Conservation (phyloP, 2,329 filamentous ascomycete genomes). For the Fusarium sublunatum region DNA sequence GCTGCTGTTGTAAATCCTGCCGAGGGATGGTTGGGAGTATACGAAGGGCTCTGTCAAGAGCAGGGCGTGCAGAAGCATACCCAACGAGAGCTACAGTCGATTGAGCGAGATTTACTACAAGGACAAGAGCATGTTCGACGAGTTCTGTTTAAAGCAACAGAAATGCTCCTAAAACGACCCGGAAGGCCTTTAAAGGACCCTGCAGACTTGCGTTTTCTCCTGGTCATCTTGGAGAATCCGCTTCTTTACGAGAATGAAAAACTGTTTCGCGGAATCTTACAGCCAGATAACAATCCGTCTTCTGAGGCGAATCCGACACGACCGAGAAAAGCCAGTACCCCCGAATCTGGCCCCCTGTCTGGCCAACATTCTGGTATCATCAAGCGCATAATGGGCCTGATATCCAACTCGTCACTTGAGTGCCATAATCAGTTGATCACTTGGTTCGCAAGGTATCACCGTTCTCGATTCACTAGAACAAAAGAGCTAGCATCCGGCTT, state of each 20-base stretch:
- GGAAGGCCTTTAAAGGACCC: slow-evolving; percentile 74
- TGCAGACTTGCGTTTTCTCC: slow-evolving; percentile 78
- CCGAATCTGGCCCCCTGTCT: slow-evolving; percentile 58
- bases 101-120: slow-evolving; percentile 61
- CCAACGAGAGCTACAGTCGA: slow-evolving; percentile 53
- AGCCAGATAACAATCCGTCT: slow-evolving; percentile 43
- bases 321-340: slow-evolving; percentile 26
- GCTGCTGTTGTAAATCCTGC: slow-evolving; percentile 74
- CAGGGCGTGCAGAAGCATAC: slow-evolving; percentile 48
- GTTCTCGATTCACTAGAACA: slow-evolving; percentile 73
- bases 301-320: slow-evolving; percentile 27
- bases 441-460: slow-evolving; percentile 80
- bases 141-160: slow-evolving; percentile 79
- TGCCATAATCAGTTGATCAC: slow-evolving; percentile 81
- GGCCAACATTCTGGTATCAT: slow-evolving; percentile 85
- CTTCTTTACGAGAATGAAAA: slow-evolving; percentile 67
- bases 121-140: slow-evolving; percentile 77
- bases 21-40: slow-evolving; percentile 70
- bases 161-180: slow-evolving; percentile 83
- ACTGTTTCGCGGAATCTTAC: slow-evolving; percentile 56
- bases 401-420: slow-evolving; percentile 79
- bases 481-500: slow-evolving; percentile 84
- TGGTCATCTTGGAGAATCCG: slow-evolving; percentile 84
- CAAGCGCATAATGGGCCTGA: slow-evolving; percentile 83
- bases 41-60: slow-evolving; percentile 60